Evolutionary conservation across 176 grass and related monocot genomes (phyloP), one percentile per base, ranked within the genome.

Genomic region (Eragrostis nindensis): DNA sequence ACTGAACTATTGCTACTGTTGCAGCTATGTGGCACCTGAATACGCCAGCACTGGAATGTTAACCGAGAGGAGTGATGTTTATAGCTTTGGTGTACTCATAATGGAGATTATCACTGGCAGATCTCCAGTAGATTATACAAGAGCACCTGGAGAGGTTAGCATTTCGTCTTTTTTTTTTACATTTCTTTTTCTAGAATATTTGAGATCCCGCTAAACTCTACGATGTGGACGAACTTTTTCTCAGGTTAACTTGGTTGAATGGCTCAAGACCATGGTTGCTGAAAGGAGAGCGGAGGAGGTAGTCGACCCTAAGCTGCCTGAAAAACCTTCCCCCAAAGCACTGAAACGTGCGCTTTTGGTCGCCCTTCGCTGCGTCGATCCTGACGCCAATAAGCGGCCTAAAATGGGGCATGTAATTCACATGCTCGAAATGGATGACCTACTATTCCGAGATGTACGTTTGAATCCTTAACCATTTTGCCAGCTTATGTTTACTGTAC

Each of bases 381-480:
- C 96, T 27, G 96, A 98, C 79, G 96, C 80, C 56, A 73, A 81
- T n/a, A 98, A 95, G 68, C 77, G 96, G 48, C 96, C 96, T 62
- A 98, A 95, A 68, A 98, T 98, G 96, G 96, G 96, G 45, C 92
- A 95, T 77, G 90, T 98, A 7, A 93, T 98, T 73, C 96, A 98
- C 82, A 98, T 98, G 96, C 92, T 98, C 3, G 96, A 98, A 84
- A 93, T 95, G 92, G 96, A 98, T 22, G 92, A 91, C 19, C 74
- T 88, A 30, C 67, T 87, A 63, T 43, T 53, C 88, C 86, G 79
- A 71, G 88, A 95, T 71, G 96, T 95, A 95, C 54, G 84, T 56
- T 5, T 32, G 62, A 68, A 13, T 25, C 62, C 22, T 61, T 47
- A 14, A 64, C 32, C 5, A 5, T 56, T 54, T 70, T 45, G 0